These are phyloP conservation scores for Russula earlei DNA, from an alignment of 768 basidiomycete genomes.

Conservation along the genomic window DNA sequence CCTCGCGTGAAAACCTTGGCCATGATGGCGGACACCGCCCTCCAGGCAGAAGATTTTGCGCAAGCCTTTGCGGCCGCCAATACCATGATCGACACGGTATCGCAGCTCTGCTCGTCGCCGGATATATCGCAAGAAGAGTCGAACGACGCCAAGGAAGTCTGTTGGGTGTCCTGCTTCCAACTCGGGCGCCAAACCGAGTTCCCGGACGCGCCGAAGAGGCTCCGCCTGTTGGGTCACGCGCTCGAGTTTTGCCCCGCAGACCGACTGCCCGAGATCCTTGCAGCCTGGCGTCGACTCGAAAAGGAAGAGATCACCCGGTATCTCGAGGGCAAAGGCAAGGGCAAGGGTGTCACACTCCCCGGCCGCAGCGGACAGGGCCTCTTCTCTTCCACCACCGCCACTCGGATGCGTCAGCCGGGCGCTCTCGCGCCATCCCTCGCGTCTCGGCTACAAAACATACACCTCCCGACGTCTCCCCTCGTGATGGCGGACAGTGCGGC, in stretches of 20 bases:
- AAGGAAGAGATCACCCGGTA: slow-evolving; percentile 48
- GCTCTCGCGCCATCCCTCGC: slow-evolving; percentile 36
- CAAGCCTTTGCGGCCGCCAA: slow-evolving; percentile 65
- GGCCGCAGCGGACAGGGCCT: slow-evolving; percentile 16
- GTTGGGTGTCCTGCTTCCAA: slow-evolving; percentile 86
- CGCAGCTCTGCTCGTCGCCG: slow-evolving; percentile 34
- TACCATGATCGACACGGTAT: slow-evolving; percentile 57
- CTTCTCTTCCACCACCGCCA: slow-evolving; percentile 20
- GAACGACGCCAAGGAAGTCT: slow-evolving; percentile 64
- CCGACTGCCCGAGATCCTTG: slow-evolving; percentile 65
- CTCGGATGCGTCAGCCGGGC: slow-evolving; percentile 6
- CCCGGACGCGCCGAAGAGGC: slow-evolving; percentile 52
- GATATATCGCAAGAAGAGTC: slow-evolving; percentile 30
- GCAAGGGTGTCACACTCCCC: neutral
- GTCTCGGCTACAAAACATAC: slow-evolving; percentile 54
- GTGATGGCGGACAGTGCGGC: slow-evolving; percentile 71
- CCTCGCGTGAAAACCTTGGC: slow-evolving; percentile 77
- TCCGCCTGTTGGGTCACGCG: slow-evolving; percentile 67
- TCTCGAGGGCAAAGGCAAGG: slow-evolving; percentile 30
- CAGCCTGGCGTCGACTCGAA: slow-evolving; percentile 69
- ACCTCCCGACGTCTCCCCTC: slow-evolving; percentile 59
- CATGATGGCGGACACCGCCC: slow-evolving; percentile 85
- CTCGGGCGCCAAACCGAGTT: slow-evolving; percentile 79
- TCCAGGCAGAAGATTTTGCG: slow-evolving; percentile 71
- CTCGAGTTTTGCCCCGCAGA: slow-evolving; percentile 82